Percentiles rank a stretch among this genome's conserved stretches.
phyloP scores from a whole-genome alignment of 2,329 filamentous ascomycete species.

The Aspergillus ibericus region DNA sequence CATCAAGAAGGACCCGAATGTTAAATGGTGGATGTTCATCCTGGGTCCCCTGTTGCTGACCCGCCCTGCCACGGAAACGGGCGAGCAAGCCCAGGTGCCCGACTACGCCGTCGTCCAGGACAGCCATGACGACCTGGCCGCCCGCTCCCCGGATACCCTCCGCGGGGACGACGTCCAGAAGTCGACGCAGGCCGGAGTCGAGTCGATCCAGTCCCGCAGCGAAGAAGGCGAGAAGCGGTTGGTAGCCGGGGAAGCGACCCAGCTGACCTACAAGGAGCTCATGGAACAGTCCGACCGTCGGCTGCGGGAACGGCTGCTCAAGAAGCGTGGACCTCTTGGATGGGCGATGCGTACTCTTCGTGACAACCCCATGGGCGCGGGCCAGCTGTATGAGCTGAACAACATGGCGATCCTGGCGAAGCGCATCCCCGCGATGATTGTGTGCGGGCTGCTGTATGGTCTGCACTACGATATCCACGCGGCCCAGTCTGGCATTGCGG shows the following conservation, averaged over 20 bases:
- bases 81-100: constrained; percentile 61
- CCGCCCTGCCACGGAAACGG: constrained; percentile 55
- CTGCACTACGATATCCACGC: constrained; percentile 79
- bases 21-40: constrained; percentile 65
- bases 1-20: constrained; percentile 65
- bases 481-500: constrained; percentile 67
- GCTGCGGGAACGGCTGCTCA: constrained; percentile 64
- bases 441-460: constrained; percentile 68
- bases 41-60: constrained; percentile 64
- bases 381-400: constrained; percentile 70
- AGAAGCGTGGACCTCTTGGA: constrained; percentile 67
- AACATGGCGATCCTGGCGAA: constrained; percentile 66
- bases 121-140: not conserved
- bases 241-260: constrained; percentile 50
- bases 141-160: constrained; percentile 11
- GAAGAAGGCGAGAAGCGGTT: constrained; percentile 40
- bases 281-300: constrained; percentile 57
- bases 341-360: constrained; percentile 80
- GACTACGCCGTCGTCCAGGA: constrained; percentile 77
- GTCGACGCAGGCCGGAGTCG: constrained; percentile 20
- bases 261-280: constrained; percentile 63
- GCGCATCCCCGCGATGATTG: constrained; percentile 68
- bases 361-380: constrained; percentile 70
- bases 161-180: constrained; percentile 53
- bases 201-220: constrained; percentile 9